Evolutionary conservation across 345 rosid species (phyloP).

Genomic region (Angophora floribunda): DNA sequence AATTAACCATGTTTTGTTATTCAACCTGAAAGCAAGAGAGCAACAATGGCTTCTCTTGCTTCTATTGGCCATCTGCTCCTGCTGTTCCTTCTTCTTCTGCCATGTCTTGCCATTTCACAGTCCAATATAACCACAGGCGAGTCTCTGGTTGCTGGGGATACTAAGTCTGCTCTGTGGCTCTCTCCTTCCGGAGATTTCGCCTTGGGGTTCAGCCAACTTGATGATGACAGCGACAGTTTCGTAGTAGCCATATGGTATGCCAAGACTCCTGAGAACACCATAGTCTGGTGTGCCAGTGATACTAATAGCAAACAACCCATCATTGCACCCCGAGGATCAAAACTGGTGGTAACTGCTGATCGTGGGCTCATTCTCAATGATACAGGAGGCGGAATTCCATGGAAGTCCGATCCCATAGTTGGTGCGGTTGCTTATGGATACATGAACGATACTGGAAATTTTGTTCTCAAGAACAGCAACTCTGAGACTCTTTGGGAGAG

Average conservation of each 20-base stretch:
- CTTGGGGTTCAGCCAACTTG: conserved; percentile 8
- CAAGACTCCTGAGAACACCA: conserved; percentile 7
- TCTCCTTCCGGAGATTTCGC: conserved; percentile 20
- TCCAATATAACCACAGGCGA: not conserved
- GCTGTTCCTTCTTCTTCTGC: not conserved
- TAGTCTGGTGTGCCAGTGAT: conserved; percentile 2
- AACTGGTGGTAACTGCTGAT: conserved; percentile 3
- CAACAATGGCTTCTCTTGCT: not conserved
- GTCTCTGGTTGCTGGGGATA: not conserved
- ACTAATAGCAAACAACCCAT: not conserved
- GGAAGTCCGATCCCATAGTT: not conserved
- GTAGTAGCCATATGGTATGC: conserved; percentile 17
- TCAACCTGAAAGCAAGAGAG: not conserved
- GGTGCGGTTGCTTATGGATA: not conserved
- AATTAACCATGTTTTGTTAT: no score
- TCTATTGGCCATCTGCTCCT: not conserved
- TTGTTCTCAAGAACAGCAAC: not conserved
- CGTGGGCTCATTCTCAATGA: conserved; percentile 2
- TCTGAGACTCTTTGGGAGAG: conserved; percentile 11
- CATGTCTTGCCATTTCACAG: not conserved
- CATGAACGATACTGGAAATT: conserved; percentile 11
- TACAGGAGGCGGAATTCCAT: conserved; percentile 1
- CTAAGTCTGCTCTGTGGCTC: not conserved
- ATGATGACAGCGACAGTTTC: not conserved
- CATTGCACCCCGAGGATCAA: not conserved